phyloP scores from a whole-genome alignment of 495 filamentous ascomycete genomes.

The Talaromyces thailandensis region DNA sequence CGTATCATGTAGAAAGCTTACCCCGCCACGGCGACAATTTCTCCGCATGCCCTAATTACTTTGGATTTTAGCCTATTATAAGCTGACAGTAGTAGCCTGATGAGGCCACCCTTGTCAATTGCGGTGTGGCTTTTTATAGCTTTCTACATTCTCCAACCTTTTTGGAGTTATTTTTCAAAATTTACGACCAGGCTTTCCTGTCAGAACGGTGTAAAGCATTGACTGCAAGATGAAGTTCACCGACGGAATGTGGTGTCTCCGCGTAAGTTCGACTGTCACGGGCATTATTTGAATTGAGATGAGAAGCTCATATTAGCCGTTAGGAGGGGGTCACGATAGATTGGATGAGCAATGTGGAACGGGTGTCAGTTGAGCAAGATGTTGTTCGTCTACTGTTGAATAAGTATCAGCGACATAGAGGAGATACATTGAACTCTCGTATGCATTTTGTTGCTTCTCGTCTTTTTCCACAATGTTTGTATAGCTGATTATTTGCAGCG shows the following conservation, averaged over 20 bases:
- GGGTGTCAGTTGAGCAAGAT: constrained; percentile 24
- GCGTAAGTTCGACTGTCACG: constrained; percentile 13
- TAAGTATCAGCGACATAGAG: constrained; percentile 36
- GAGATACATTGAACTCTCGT: constrained; percentile 50
- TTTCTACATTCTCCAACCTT: neutral
- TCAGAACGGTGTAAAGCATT: neutral
- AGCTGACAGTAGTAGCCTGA: neutral
- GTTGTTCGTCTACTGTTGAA: constrained; percentile 30
- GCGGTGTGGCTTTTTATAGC: neutral
- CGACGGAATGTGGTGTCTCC: constrained; percentile 34
- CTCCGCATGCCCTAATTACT: neutral
- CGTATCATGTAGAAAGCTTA: neutral
- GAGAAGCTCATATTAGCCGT: neutral
- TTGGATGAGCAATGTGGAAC: constrained; percentile 41
- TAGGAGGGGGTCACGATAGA: constrained; percentile 34
- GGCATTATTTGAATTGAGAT: neutral
- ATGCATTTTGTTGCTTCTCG: constrained; percentile 12
- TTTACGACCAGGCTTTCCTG: neutral
- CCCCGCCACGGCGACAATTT: constrained; percentile 7
- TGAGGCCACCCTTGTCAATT: neutral
- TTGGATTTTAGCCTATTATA: neutral
- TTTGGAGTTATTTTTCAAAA: neutral
- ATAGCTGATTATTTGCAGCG: constrained; percentile 7
- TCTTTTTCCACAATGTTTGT: neutral
- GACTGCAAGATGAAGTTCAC: constrained; percentile 34